Percentiles rank a stretch among this genome's conserved stretches.
phyloP scores from a whole-genome alignment of 1,139 yeast species.

The Pichia cactophila region DNA sequence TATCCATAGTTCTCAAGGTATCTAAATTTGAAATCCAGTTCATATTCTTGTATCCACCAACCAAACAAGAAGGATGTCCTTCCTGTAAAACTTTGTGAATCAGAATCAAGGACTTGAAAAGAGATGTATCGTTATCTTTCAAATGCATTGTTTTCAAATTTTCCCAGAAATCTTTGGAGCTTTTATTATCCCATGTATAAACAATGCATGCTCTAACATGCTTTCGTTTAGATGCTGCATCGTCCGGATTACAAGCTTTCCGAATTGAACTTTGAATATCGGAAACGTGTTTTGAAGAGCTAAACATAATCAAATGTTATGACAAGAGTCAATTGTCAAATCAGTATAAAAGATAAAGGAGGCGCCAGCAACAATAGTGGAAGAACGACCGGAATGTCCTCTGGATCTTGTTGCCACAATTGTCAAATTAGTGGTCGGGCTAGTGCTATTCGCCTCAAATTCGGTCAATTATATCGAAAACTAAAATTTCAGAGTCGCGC shows the following conservation, averaged over 20 bases:
- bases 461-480: no score
- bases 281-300: slow-evolving; percentile 25
- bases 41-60: slow-evolving; percentile 72
- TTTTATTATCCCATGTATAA: slow-evolving; percentile 92
- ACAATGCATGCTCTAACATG: slow-evolving; percentile 93
- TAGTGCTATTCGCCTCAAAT: no score
- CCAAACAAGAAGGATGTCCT: slow-evolving; percentile 81
- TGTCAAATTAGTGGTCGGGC: no score
- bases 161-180: slow-evolving; percentile 82
- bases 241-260: slow-evolving; percentile 83
- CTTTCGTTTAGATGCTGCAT: slow-evolving; percentile 89
- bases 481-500: no score
- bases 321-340: not conserved
- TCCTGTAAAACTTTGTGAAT: slow-evolving; percentile 94
- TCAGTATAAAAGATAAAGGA: no score
- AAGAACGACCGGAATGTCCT: no score
- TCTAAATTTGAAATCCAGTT: slow-evolving; percentile 53
- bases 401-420: no score
- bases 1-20: slow-evolving; percentile 28
- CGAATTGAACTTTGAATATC: slow-evolving; percentile 63
- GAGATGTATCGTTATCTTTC: slow-evolving; percentile 72
- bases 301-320: slow-evolving; percentile 11
- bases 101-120: slow-evolving; percentile 82
- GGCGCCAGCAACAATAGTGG: no score
- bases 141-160: slow-evolving; percentile 74